Evolutionary conservation across 305 asterid genomes (phyloP).

Genomic region (Fraxinus xanthoxyloides): DNA sequence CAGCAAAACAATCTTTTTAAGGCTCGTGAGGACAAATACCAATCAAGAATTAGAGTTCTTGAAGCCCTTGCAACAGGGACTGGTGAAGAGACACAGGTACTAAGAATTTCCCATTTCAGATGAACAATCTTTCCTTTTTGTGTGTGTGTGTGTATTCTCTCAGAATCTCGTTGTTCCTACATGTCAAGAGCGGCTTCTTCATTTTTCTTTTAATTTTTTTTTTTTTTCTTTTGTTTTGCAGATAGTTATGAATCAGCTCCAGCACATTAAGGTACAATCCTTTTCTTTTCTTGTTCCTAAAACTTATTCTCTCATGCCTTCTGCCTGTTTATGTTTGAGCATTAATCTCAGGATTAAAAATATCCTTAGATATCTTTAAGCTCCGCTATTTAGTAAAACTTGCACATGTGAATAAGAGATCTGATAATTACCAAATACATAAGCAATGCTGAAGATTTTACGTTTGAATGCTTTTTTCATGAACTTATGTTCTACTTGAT

Average conservation of each 20-base stretch:
- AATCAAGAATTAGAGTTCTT: conserved; percentile 84
- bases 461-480: not conserved
- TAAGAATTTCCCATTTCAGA: not conserved
- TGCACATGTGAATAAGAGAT: not conserved
- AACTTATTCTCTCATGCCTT: not conserved
- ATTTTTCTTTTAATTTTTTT: too few species aligned
- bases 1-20: conserved; percentile 92
- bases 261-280: conserved; percentile 57
- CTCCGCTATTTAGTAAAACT: not conserved
- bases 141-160: not conserved
- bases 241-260: conserved; percentile 66
- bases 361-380: not conserved
- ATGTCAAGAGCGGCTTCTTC: not conserved
- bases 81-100: conserved; percentile 74
- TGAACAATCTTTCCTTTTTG: not conserved
- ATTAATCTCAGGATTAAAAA: not conserved
- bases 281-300: not conserved
- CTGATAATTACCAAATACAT: not conserved
- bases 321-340: not conserved
- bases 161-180: not conserved
- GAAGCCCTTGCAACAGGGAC: conserved; percentile 91
- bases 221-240: conserved; percentile 26
- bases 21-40: conserved; percentile 95
- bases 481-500: not conserved
- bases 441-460: not conserved